Evolutionary conservation across 306 rosid species (phyloP), one percentile per base, ranked within the genome.

Genomic region (Ochetophila trinervis): DNA sequence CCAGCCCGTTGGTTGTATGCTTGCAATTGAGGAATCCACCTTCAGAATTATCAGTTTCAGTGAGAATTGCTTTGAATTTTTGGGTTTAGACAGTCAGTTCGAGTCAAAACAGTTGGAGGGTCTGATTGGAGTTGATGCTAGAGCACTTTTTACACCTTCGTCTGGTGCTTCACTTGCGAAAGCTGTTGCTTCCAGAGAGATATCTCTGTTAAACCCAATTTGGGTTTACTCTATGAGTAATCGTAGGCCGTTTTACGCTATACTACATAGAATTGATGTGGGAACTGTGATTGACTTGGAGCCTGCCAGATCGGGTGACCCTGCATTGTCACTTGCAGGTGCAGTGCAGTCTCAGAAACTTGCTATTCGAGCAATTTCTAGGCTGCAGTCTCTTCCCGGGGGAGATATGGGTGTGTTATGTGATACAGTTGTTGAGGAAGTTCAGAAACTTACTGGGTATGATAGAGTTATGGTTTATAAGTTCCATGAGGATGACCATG

Each of bases 381-480:
- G 87, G 86, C 78, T 88, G 66, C 94, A 88, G 66, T 73, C 97
- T 37, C 87, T 86, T 53, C 91, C 91, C 6, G 84, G 85, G 35
- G 97, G 85, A 68, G 89, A 91, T 58, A 81, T 83, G 61, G 83
- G 84, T 12, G 60, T 74, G 11, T 53, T 91, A 64, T 91, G 89
- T 55, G 97, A 91, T 47, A 74, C 78, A 0, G 89, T 91, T 53
- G 91, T 86, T 58, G 94, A 88, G 47, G 85, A 83, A 65, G 89
- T 91, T 49, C 91, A 83, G 56, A 85, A 86, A 78, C 88, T 88
- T 27, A 88, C 97, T 3, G 94, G 96, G 17, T 91, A 88, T 72
- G 96, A 88, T 12, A 83, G 97, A 69, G 96, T 88, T 49, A 88
- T 91, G 96, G 88, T 86, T n/a, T 91, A 88, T 53, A 88, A 72